Base-by-base conservation (phyloP, 2,329 filamentous ascomycete species). In the Metarhizium album region DNA sequence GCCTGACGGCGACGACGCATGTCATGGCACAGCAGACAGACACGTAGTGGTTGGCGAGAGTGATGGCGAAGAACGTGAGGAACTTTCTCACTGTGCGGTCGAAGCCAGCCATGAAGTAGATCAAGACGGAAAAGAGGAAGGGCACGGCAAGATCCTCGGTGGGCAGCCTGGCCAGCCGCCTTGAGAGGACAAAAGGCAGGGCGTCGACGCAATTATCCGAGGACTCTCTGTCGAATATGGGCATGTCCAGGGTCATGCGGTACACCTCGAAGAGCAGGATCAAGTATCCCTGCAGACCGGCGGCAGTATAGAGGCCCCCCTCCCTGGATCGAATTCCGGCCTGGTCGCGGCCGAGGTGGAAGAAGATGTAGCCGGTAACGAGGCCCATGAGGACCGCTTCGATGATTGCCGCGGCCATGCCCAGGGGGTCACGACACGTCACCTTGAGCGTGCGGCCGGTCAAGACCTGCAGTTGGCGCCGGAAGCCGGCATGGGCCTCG, bases 101-200 rank as follows among this genome's bases (percentile, higher is more conserved):
- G 57, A 89, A 87, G 0, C 84, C 85, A 6, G 81, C 79, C 83
- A 90, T 88, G 63, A 87, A 90, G 64, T 90, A 90, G 60, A 82
- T 83, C 7, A 90, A 83, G 2, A 82, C 67, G 5, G 82, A 82
- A 60, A 84, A 90, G 3, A 88, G 62, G 16, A 88, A 74, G 0
- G 86, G 86, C 1, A 88, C 84, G 0, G 84, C 83, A 0, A 90
- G 60, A 59, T 90, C 86, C 61, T 90, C 86, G 0, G 84, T 80
- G 2, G 83, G 72, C 22, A 89, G 67, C 5, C 84, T 75, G 1
- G 86, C 84, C 4, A 88, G 64, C 24, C 87, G 75, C 42, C 86
- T 74, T 18, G 85, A 88, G 1, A 88, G 61, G 1, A 90, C 72
- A 54, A 86, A 90, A 0, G 83, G 81, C 0, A 85, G 66, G 2